phyloP scores from a whole-genome alignment of 1,139 yeast species.

The Yamadazyma buinensis region DNA sequence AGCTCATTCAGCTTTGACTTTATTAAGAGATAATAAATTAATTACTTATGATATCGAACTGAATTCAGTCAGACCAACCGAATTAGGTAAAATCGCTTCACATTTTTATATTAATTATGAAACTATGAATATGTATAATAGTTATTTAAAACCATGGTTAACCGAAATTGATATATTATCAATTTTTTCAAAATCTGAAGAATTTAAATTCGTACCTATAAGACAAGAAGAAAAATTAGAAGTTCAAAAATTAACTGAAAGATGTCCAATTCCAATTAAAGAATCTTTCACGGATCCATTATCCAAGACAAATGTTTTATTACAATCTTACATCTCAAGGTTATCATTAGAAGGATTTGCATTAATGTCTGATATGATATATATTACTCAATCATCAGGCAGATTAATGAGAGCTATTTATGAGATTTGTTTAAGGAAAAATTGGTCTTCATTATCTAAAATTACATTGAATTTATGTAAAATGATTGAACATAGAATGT shows the following conservation, averaged over 20 bases:
- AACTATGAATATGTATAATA: slow-evolving; percentile 64
- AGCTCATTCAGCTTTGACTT: slow-evolving; percentile 68
- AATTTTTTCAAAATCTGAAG: slow-evolving; percentile 77
- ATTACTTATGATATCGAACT: slow-evolving; percentile 52
- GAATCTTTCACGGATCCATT: slow-evolving; percentile 68
- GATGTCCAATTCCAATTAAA: slow-evolving; percentile 82
- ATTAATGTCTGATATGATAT: slow-evolving; percentile 87
- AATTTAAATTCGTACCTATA: slow-evolving; percentile 78
- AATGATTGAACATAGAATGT: slow-evolving; percentile 75
- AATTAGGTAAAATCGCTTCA: slow-evolving; percentile 81
- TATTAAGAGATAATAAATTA: slow-evolving; percentile 53
- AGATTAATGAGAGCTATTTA: slow-evolving; percentile 81
- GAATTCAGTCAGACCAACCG: slow-evolving; percentile 56
- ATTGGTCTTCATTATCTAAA: slow-evolving; percentile 69
- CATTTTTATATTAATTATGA: slow-evolving; percentile 76
- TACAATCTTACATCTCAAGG: slow-evolving; percentile 82
- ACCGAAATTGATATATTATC: slow-evolving; percentile 72
- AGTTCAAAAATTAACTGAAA: slow-evolving; percentile 61
- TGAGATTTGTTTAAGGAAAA: slow-evolving; percentile 68
- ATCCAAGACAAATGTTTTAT: slow-evolving; percentile 74
- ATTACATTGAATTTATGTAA: slow-evolving; percentile 63
- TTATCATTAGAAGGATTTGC: slow-evolving; percentile 84
- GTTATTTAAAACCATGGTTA: slow-evolving; percentile 59
- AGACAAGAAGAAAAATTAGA: slow-evolving; percentile 87
- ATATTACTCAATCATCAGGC: slow-evolving; percentile 90